phyloP scores from a whole-genome alignment of 305 asterid species.

The Euphrasia arctica region DNA sequence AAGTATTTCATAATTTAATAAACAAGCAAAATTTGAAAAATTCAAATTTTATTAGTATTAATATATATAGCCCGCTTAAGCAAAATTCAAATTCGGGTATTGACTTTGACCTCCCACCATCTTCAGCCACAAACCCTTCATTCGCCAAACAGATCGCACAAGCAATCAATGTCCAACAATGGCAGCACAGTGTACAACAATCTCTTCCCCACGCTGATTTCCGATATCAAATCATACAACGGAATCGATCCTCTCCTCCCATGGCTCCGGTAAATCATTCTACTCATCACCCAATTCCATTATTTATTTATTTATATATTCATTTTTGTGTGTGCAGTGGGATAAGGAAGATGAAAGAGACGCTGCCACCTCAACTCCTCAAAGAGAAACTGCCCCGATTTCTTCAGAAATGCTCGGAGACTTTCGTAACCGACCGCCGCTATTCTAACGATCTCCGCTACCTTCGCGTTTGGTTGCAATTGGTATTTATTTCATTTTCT shows the following conservation, averaged over 20 bases:
- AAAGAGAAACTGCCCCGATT: constrained; percentile 88
- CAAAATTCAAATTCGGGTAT: too few species aligned
- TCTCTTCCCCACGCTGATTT: constrained; percentile 62
- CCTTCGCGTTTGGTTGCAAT: constrained; percentile 89
- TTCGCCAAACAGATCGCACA: too few species aligned
- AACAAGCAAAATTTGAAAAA: too few species aligned
- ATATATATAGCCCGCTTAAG: too few species aligned
- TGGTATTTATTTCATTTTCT: constrained; percentile 40
- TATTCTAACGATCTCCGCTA: constrained; percentile 84
- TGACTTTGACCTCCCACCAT: too few species aligned
- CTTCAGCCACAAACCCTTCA: too few species aligned
- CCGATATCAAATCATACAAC: constrained; percentile 70
- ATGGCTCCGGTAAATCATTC: constrained; percentile 67
- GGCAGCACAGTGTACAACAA: constrained; percentile 36
- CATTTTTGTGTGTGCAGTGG: constrained; percentile 47
- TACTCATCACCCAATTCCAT: background rate
- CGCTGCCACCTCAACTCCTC: constrained; percentile 70
- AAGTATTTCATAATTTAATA: too few species aligned
- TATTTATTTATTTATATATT: background rate
- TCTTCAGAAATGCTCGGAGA: constrained; percentile 87
- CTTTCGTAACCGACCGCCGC: constrained; percentile 64
- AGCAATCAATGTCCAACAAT: constrained; percentile 43
- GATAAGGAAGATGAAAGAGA: constrained; percentile 65
- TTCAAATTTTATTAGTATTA: too few species aligned
- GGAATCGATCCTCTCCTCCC: constrained; percentile 89